These are phyloP conservation scores for Suhomyces sp. DNA, from an alignment of 805 yeast species.

Conservation along the genomic window DNA sequence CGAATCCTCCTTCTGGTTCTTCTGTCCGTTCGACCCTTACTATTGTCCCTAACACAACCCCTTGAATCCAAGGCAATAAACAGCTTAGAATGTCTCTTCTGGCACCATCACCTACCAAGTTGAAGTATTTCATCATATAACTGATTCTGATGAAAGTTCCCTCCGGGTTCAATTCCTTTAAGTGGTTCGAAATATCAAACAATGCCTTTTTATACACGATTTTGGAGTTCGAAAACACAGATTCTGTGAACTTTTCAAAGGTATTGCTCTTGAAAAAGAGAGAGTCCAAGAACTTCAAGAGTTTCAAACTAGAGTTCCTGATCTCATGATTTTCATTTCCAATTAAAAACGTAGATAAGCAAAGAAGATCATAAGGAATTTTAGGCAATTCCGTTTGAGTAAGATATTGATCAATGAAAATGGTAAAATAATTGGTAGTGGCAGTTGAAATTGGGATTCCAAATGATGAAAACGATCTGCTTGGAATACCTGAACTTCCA, in stretches of 20 bases:
- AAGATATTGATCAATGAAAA: slow-evolving; percentile 64
- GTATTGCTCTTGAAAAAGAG: slow-evolving; percentile 44
- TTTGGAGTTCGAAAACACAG: slow-evolving; percentile 70
- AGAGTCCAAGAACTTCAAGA: slow-evolving; percentile 67
- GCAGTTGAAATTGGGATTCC: no score
- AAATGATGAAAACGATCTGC: no score
- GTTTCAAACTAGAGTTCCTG: slow-evolving; percentile 67
- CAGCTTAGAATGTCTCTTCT: slow-evolving; percentile 79
- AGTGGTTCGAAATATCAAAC: slow-evolving; percentile 70
- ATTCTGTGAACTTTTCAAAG: slow-evolving; percentile 57
- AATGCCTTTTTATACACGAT: slow-evolving; percentile 87
- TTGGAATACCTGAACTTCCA: no score
- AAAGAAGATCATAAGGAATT: slow-evolving; percentile 63
- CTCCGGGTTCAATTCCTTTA: slow-evolving; percentile 57
- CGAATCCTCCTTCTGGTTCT: neutral
- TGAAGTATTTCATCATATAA: slow-evolving; percentile 67
- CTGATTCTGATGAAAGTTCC: slow-evolving; percentile 65
- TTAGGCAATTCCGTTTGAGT: slow-evolving; percentile 43
- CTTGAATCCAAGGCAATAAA: slow-evolving; percentile 89
- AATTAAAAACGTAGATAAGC: slow-evolving; percentile 73
- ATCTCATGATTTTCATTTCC: slow-evolving; percentile 71
- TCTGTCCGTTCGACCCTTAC: no score
- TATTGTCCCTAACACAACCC: slow-evolving; percentile 56
- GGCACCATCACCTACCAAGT: slow-evolving; percentile 53
- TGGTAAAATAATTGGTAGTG: slow-evolving; percentile 69